phyloP scores from a whole-genome alignment of 257 asterid species.

The Ilex asprella region DNA sequence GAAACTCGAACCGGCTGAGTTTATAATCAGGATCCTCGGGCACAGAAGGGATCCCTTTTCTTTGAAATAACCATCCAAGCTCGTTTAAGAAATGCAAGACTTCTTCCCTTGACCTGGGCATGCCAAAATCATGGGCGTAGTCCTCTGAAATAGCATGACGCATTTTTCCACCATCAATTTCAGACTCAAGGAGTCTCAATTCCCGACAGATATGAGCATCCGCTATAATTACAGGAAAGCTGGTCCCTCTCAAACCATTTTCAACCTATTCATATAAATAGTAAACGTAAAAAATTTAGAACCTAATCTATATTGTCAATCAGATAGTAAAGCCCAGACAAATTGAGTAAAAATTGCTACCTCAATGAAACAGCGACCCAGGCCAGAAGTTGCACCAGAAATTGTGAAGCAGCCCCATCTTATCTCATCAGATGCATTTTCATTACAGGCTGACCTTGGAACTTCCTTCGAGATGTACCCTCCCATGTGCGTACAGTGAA shows the following conservation, averaged over 20 bases:
- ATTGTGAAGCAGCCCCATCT: constrained; percentile 44
- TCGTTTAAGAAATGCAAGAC: constrained; percentile 67
- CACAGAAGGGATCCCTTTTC: constrained; percentile 46
- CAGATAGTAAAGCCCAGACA: neutral
- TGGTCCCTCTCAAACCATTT: constrained; percentile 48
- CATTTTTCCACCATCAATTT: constrained; percentile 34
- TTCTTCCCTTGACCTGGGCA: constrained; percentile 39
- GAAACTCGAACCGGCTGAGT: constrained; percentile 59
- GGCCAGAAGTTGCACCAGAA: constrained; percentile 22
- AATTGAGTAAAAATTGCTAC: constrained; percentile 24
- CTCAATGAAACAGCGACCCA: constrained; percentile 92
- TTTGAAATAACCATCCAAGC: constrained; percentile 90
- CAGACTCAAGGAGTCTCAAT: constrained; percentile 60
- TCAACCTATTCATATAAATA: constrained; percentile 44
- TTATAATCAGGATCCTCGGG: constrained; percentile 44
- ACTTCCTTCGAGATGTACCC: constrained; percentile 30
- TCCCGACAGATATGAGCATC: constrained; percentile 69
- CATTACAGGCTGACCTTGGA: constrained; percentile 27
- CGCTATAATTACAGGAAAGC: constrained; percentile 82
- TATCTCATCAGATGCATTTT: constrained; percentile 38
- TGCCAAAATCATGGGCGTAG: constrained; percentile 24
- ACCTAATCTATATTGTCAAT: neutral
- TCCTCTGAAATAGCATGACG: constrained; percentile 16
- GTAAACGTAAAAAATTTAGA: constrained; percentile 2
- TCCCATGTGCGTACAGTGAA: constrained; percentile 53